A percentile compares a stretch with the other conserved stretches of the same genome.
These are phyloP conservation scores for Falciphora oryzae DNA, from an alignment of 2,329 filamentous ascomycete species.

Conservation along the genomic window DNA sequence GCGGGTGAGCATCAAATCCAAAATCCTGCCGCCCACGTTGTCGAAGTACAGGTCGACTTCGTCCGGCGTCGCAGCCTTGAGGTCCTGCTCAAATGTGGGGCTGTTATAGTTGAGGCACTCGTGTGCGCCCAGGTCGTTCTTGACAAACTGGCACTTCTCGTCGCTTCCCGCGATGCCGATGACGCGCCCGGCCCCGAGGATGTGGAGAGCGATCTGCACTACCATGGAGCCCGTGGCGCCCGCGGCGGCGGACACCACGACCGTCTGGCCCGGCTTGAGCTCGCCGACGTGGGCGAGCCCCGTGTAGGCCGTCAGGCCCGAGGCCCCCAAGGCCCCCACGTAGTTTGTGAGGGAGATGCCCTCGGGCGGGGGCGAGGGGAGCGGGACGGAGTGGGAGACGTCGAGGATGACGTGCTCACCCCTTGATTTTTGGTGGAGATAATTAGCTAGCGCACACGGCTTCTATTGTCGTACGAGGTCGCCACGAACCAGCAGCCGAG, in stretches of 20 bases:
- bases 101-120: conserved; percentile 50
- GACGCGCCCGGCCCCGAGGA: conserved; percentile 39
- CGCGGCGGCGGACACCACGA: conserved; percentile 41
- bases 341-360: conserved; percentile 21
- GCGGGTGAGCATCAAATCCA: conserved; percentile 38
- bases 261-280: conserved; percentile 31
- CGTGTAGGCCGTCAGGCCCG: conserved; percentile 38
- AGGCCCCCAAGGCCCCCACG: conserved; percentile 23
- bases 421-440: too few relatives aligned
- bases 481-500: conserved; percentile 18
- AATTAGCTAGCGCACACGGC: too few relatives aligned
- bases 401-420: conserved; percentile 22
- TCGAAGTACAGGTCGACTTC: conserved; percentile 47
- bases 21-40: conserved; percentile 42
- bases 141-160: conserved; percentile 45
- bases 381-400: conserved; percentile 17
- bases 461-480: too few relatives aligned
- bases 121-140: conserved; percentile 43
- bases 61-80: conserved; percentile 39
- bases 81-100: conserved; percentile 37
- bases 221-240: conserved; percentile 42
- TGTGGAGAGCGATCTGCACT: conserved; percentile 47
- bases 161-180: conserved; percentile 47
- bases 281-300: conserved; percentile 34
- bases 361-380: conserved; percentile 17